Base-by-base conservation (phyloP, 2,329 filamentous ascomycete species). In the Zymoseptoria tritici region DNA sequence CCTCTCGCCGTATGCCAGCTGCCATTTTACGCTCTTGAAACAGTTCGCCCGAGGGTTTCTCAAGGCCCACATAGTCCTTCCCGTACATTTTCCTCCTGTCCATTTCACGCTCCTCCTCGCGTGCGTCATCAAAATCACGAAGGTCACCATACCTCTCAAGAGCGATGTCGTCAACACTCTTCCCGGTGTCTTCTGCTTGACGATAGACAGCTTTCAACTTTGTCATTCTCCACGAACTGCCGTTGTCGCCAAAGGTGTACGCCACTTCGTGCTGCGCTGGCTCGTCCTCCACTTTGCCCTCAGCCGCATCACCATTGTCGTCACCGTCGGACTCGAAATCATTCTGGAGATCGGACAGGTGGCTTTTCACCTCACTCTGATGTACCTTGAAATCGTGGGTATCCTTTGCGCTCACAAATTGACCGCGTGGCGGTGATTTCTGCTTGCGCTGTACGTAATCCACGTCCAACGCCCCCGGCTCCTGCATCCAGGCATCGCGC, bases 171-270 rank as follows among this genome's bases (percentile, higher is more conserved):
- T 97, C 93, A 0, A 95, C 80, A 0, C 83, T 69, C n/a, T 81
- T 81, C 0, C 86, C 86, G 0, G 80, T 86, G 67, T 94, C 87
- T 66, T 95, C 82, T 0, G 91, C 90, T 57, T 87, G 83, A 24
- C 84, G 83, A 73, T 96, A 96, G 1, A 96, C 90, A 9, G 86
- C 88, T 65, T 89, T 91, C 31, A 99, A 83, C 74, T 92, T 97
- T 5, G 88, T 96, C 92, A 99, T 96, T 55, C 95, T 87, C 94
- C 95, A 99, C 68, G 91, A 85, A 13, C 92, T 93, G 0, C 94
- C 93, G 6, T 84, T 78, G 72, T 99, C 94, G 19, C 95, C 94
- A 74, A 99, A 95, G 0, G 79, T 89, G 71, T 97, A 99, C 60
- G 84, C 80, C 8, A 95, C 84, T 58, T 89, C 83, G 57, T 85